A percentile compares a stretch with the other conserved stretches of the same genome.
phyloP scores from a whole-genome alignment of 768 basidiomycete species.

The Flagelloscypha sp. region DNA sequence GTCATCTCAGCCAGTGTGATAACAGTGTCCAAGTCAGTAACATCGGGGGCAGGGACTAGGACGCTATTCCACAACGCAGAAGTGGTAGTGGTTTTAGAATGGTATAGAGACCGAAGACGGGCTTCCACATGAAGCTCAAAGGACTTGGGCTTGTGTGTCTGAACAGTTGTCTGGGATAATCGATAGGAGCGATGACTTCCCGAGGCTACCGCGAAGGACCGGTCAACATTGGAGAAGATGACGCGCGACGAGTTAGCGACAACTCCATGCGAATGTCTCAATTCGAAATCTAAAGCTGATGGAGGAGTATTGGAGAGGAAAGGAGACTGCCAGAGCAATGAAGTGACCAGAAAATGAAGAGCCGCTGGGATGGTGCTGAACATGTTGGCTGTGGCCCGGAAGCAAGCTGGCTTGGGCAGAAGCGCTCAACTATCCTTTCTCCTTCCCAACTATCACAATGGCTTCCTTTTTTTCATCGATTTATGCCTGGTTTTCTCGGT shows the following conservation, averaged over 20 bases:
- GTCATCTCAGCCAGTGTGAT: slow-evolving; percentile 84
- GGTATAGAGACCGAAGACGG: slow-evolving; percentile 20
- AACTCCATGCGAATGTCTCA: slow-evolving; percentile 59
- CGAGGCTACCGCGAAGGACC: slow-evolving; percentile 18
- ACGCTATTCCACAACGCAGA: slow-evolving; percentile 55
- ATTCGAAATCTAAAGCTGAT: slow-evolving; percentile 43
- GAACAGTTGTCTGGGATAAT: slow-evolving; percentile 30
- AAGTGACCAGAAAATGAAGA: slow-evolving; percentile 33
- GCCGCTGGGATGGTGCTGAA: slow-evolving; percentile 27
- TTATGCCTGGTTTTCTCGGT: slow-evolving; percentile 41
- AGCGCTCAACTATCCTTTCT: too few relatives aligned
- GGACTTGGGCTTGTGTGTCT: slow-evolving; percentile 42
- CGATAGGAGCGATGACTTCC: slow-evolving; percentile 28
- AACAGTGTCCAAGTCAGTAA: slow-evolving; percentile 62
- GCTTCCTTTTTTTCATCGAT: slow-evolving; percentile 32
- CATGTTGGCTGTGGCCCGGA: too few relatives aligned
- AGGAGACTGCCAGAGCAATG: slow-evolving; percentile 28
- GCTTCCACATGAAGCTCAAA: slow-evolving; percentile 22
- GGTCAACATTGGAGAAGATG: slow-evolving; percentile 47
- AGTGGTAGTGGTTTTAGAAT: too few relatives aligned
- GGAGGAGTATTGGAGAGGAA: slow-evolving; percentile 19
- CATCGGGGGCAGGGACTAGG: slow-evolving; percentile 63
- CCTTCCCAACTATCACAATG: slow-evolving; percentile 18
- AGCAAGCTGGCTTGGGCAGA: too few relatives aligned
- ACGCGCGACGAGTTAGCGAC: slow-evolving; percentile 45